These are phyloP conservation scores for Geotrichum citri-aurantii DNA, from an alignment of 1,139 yeast species.

Conservation along the genomic window DNA sequence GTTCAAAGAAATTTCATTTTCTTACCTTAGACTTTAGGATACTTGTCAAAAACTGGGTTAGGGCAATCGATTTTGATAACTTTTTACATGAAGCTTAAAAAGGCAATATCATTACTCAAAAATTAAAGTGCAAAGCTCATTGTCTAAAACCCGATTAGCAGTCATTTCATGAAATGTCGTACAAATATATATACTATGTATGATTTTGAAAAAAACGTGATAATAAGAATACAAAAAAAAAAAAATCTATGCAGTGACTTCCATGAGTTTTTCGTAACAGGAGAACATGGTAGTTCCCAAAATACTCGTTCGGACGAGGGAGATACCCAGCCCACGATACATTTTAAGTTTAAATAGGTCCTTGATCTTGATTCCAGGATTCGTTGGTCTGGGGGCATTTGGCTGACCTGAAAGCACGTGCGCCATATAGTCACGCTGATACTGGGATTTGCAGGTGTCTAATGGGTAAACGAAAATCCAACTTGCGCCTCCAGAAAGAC, in stretches of 20 bases:
- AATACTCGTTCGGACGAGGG: slow-evolving; percentile 61
- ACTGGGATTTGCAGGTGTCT: slow-evolving; percentile 69
- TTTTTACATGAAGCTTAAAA: not conserved
- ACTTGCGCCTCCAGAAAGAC: slow-evolving; percentile 64
- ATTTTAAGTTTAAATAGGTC: slow-evolving; percentile 39
- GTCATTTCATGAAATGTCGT: not conserved
- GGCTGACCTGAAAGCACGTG: slow-evolving; percentile 40
- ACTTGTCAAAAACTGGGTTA: not conserved
- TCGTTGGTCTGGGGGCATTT: slow-evolving; percentile 31
- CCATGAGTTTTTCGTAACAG: slow-evolving; percentile 52
- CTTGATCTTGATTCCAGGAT: slow-evolving; percentile 21
- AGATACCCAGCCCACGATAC: slow-evolving; percentile 75
- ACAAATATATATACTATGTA: not conserved
- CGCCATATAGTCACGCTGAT: slow-evolving; percentile 67
- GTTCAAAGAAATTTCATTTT: not conserved
- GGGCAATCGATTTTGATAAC: not conserved
- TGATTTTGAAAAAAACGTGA: not conserved
- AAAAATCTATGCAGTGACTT: slow-evolving; percentile 16
- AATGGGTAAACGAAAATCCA: slow-evolving; percentile 75
- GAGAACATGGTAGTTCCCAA: slow-evolving; percentile 75
- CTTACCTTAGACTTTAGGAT: not conserved
- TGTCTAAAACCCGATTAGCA: not conserved
- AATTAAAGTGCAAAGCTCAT: not conserved
- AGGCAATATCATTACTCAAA: not conserved
- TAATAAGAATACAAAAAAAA: not conserved